Evolutionary conservation across 2,329 filamentous ascomycete species (phyloP).

Genomic region (Waltergamsia citrina): DNA sequence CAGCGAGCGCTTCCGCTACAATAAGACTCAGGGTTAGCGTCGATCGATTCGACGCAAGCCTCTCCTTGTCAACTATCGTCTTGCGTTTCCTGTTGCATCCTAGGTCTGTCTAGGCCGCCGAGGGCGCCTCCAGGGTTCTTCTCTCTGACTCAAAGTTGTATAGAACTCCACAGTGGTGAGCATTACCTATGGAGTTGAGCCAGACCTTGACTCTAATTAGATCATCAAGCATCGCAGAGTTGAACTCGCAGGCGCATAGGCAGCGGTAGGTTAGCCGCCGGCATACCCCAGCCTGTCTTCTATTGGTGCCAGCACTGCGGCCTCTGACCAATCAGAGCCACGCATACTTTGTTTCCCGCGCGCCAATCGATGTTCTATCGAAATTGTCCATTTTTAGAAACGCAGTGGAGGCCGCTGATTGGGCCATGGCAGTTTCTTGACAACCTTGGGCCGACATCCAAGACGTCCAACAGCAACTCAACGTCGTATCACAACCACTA

Average conservation of each 20-base stretch:
- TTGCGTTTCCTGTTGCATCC: too few species aligned
- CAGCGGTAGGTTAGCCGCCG: slow-evolving; percentile 4
- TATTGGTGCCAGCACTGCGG: slow-evolving; percentile 11
- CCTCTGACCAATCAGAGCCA: slow-evolving; percentile 14
- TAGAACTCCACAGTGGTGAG: too few species aligned
- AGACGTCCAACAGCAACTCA: too few species aligned
- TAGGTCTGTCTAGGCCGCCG: too few species aligned
- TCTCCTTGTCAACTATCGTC: too few species aligned
- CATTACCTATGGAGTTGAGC: too few species aligned
- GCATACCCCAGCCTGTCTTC: slow-evolving; percentile 1
- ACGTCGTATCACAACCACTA: slow-evolving; percentile 1
- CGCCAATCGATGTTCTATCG: slow-evolving; percentile 14
- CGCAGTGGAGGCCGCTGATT: slow-evolving; percentile 17
- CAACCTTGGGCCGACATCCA: not conserved
- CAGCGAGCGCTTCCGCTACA: too few species aligned
- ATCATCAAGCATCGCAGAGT: too few species aligned
- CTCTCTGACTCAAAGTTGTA: too few species aligned
- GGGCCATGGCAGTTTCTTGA: slow-evolving; percentile 9
- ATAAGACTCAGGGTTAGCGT: not conserved
- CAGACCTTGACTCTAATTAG: too few species aligned
- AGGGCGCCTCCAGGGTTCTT: too few species aligned
- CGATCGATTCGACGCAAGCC: not conserved
- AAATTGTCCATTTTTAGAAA: slow-evolving; percentile 24
- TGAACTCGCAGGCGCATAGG: too few species aligned
- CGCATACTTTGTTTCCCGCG: slow-evolving; percentile 23